A percentile compares a stretch with the other conserved stretches of the same genome.
These are phyloP conservation scores for Fusarium sororula DNA, from an alignment of 2,329 filamentous ascomycete genomes.

Conservation along the genomic window DNA sequence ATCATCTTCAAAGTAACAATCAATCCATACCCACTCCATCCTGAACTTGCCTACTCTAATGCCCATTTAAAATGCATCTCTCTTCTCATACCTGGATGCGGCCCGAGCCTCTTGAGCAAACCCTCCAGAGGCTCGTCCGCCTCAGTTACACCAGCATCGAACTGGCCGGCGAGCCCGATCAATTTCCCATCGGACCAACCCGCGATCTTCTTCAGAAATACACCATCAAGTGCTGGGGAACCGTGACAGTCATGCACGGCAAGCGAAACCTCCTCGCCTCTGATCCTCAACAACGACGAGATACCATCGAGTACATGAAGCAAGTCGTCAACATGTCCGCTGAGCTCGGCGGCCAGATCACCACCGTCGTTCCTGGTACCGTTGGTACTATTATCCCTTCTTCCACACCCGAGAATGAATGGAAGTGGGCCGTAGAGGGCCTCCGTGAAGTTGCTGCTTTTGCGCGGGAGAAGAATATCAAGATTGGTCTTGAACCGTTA, in stretches of 20 bases:
- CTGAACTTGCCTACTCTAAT: too few relatives aligned
- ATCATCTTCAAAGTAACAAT: neutral
- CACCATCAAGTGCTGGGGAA: constrained; percentile 27
- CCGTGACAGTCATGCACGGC: constrained; percentile 32
- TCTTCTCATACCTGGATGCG: constrained; percentile 38
- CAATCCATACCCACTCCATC: too few relatives aligned
- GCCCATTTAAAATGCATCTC: constrained; percentile 25
- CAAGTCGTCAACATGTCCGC: constrained; percentile 23
- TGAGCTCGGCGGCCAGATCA: constrained; percentile 23
- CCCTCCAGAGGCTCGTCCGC: constrained; percentile 12
- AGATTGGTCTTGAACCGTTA: constrained; percentile 29
- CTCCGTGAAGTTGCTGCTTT: constrained; percentile 22
- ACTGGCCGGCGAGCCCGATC: constrained; percentile 22
- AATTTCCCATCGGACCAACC: neutral
- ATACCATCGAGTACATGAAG: constrained; percentile 30
- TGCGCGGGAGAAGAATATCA: constrained; percentile 14
- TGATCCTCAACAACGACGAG: constrained; percentile 16
- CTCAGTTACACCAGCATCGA: constrained; percentile 32
- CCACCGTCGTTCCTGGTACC: constrained; percentile 15
- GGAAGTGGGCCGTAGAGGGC: constrained; percentile 29
- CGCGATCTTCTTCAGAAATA: constrained; percentile 23
- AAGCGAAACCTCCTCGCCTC: constrained; percentile 26
- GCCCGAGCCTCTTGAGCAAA: constrained; percentile 26
- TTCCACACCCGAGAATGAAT: constrained; percentile 29
- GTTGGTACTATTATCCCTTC: constrained; percentile 19